phyloP scores from a whole-genome alignment of 306 rosid genomes.

The Medicago lupulina region DNA sequence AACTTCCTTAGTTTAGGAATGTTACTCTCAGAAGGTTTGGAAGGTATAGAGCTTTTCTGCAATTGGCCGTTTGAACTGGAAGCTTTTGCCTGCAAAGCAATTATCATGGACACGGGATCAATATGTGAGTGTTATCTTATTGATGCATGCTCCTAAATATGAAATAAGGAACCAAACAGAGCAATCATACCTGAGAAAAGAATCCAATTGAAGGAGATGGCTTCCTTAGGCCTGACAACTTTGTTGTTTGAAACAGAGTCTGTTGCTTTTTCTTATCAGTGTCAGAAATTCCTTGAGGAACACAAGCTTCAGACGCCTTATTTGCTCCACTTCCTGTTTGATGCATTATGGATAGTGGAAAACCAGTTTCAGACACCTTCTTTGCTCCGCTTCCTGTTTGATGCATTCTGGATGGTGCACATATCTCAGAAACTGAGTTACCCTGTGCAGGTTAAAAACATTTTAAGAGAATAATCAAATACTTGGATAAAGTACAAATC shows the following conservation, averaged over 20 bases:
- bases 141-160: slow-evolving; percentile 18
- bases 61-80: slow-evolving; percentile 48
- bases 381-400: slow-evolving; percentile 43
- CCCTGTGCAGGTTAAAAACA: slow-evolving; percentile 52
- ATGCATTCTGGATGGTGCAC: slow-evolving; percentile 36
- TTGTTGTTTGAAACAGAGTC: slow-evolving; percentile 54
- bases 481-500: slow-evolving; percentile 17
- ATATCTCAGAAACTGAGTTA: slow-evolving; percentile 48
- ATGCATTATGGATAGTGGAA: slow-evolving; percentile 37
- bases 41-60: slow-evolving; percentile 51
- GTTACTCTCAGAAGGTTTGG: slow-evolving; percentile 46
- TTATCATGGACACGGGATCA: slow-evolving; percentile 28
- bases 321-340: slow-evolving; percentile 43
- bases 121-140: slow-evolving; percentile 14
- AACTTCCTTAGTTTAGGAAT: slow-evolving; percentile 49
- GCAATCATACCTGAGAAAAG: slow-evolving; percentile 70
- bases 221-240: slow-evolving; percentile 87
- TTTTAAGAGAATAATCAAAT: slow-evolving; percentile 30
- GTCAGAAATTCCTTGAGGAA: slow-evolving; percentile 44
- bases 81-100: slow-evolving; percentile 60
- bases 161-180: slow-evolving; percentile 30
- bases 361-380: slow-evolving; percentile 49
- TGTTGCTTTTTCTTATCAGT: slow-evolving; percentile 46
- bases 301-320: slow-evolving; percentile 48
- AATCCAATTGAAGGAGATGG: slow-evolving; percentile 93